phyloP scores from a whole-genome alignment of 2,329 filamentous ascomycete species.

The Ramichloridium luteum region DNA sequence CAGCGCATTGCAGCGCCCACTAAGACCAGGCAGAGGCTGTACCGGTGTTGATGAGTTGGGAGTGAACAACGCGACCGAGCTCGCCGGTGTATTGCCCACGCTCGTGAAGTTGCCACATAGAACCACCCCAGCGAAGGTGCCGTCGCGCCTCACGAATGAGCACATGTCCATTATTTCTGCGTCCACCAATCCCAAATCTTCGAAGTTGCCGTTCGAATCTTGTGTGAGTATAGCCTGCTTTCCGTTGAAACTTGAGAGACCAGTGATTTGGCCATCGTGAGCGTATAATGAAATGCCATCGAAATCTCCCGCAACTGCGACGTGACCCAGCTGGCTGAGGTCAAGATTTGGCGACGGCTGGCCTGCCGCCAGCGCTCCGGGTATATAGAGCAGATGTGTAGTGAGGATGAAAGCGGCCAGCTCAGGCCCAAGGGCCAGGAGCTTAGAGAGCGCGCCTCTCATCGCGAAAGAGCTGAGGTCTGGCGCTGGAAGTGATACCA shows the following conservation, averaged over 20 bases:
- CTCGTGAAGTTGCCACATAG: slow-evolving; percentile 95
- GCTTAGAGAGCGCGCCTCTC: slow-evolving; percentile 21
- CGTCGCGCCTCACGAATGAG: slow-evolving; percentile 55
- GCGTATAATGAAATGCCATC: slow-evolving; percentile 82
- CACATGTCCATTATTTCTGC: slow-evolving; percentile 90
- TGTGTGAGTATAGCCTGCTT: slow-evolving; percentile 68
- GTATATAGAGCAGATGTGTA: slow-evolving; percentile 12
- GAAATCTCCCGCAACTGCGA: slow-evolving; percentile 82
- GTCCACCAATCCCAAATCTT: slow-evolving; percentile 57
- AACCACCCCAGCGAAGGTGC: slow-evolving; percentile 59
- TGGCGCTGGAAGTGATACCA: background rate
- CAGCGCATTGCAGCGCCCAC: slow-evolving; percentile 69
- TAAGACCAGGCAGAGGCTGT: slow-evolving; percentile 64
- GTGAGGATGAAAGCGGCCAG: slow-evolving; percentile 23
- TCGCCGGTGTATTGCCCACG: slow-evolving; percentile 61
- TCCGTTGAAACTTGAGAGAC: slow-evolving; percentile 56
- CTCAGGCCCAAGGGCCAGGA: slow-evolving; percentile 25
- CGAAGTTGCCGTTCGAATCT: slow-evolving; percentile 75
- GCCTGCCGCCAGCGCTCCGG: slow-evolving; percentile 7
- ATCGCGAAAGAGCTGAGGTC: slow-evolving; percentile 11
- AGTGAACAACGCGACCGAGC: slow-evolving; percentile 71
- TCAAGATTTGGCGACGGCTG: slow-evolving; percentile 60
- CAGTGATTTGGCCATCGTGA: slow-evolving; percentile 67
- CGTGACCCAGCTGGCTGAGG: slow-evolving; percentile 62
- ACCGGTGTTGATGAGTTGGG: slow-evolving; percentile 54